Evolutionary conservation across 371 early-diverging fungal genomes (phyloP), one percentile per base, ranked within the genome.

Genomic region (Lichtheimia corymbifera): DNA sequence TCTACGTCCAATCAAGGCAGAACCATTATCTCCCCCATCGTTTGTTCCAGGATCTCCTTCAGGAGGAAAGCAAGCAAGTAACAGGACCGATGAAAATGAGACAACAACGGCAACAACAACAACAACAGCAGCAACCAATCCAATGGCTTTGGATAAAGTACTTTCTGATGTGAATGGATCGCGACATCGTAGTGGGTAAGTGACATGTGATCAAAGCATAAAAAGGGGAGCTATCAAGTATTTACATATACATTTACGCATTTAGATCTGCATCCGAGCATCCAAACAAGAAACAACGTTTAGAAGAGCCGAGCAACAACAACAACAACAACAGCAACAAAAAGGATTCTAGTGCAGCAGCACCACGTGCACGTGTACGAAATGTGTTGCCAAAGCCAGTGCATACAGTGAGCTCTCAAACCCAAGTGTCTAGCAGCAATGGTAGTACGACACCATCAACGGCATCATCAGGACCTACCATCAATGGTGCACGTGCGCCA

Each of bases 331-430:
- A 45, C 47, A 40, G 56, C 53, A 49, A 18, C 35, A 50, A 50
- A 27, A 58, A 54, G 11, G 35, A 35, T 35, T 35, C 35, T 35
- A 35, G 11, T 35, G 35, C 11, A 28, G 35, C 11, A 35, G 35
- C 35, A 35, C 35, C 35, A 35, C 61, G 44, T 15, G 50, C 53
- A 53, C 30, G 53, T 35, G 15, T 50, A 20, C 55, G 65, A 13
- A 59, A 50, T 15, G 61, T 66, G 15, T 58, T 76, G 15, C 72
- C 73, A n/a, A 76, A 71, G 42, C 73, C 74, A 41, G 22, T 65
- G 14, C 77, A 76, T 41, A 76, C 77, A 17, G 74, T 76, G 11
- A 67, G 72, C 24, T 77, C 77, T 7, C 77, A 73, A 14, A 61
- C 62, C 22, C 58, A 47, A n/a, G 35, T 35, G 5, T 35, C 35